Evolutionary conservation across 345 rosid species (phyloP).

Genomic region (Nasturtium officinale): DNA sequence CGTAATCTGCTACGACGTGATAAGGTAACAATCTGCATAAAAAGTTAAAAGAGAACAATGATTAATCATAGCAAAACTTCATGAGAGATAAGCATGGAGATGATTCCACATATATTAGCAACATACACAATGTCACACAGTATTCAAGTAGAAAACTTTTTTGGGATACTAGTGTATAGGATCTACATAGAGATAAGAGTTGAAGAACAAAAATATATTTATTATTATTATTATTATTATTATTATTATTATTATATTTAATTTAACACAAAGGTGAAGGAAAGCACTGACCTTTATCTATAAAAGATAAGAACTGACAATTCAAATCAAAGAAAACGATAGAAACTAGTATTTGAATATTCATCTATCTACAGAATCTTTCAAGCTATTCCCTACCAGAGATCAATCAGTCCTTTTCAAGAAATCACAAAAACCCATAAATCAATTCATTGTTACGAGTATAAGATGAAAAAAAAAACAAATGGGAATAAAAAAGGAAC

Average conservation of each 20-base stretch:
- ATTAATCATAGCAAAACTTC: not conserved
- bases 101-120: not conserved
- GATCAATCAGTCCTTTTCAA: not conserved
- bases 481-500: constrained; percentile 40
- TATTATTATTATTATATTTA: too few relatives aligned
- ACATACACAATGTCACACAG: not conserved
- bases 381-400: not conserved
- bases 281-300: constrained; percentile 15
- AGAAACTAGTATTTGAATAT: not conserved
- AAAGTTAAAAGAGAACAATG: not conserved
- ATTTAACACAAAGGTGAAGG: not conserved
- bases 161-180: not conserved
- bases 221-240: too few relatives aligned
- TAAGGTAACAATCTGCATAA: constrained; percentile 80
- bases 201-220: not conserved
- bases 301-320: not conserved
- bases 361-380: not conserved
- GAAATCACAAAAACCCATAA: not conserved
- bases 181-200: not conserved
- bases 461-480: not conserved
- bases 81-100: not conserved
- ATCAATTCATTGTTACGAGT: not conserved
- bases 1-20: constrained; percentile 91
- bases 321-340: not conserved
- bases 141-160: not conserved